phyloP scores from a whole-genome alignment of 2,329 filamentous ascomycete genomes.

The Ceratocystis lukuohia region DNA sequence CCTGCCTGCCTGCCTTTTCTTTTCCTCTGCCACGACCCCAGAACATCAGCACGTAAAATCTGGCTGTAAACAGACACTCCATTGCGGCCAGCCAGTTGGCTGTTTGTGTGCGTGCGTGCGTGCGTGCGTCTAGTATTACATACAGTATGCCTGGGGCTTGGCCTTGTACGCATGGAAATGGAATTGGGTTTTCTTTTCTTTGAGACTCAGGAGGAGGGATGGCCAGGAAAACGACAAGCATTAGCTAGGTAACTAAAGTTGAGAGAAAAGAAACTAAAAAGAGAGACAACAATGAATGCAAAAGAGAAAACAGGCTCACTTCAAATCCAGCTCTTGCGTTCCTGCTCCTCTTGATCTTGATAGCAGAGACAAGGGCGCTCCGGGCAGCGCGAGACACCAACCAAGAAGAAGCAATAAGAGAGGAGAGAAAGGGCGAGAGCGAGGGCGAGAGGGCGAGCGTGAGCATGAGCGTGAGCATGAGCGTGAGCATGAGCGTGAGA shows the following conservation, averaged over 20 bases:
- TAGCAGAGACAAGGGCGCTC: neutral
- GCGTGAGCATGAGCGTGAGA: neutral
- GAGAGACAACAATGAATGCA: neutral
- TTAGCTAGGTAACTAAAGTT: neutral
- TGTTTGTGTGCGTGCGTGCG: neutral
- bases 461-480: too few relatives aligned
- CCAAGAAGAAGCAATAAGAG: neutral
- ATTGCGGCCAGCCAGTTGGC: too few relatives aligned
- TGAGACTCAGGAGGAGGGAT: neutral
- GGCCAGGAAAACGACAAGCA: neutral
- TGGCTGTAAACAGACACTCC: neutral
- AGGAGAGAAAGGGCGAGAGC: neutral
- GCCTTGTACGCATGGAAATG: too few relatives aligned
- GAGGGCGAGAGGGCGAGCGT: too few relatives aligned
- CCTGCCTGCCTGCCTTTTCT: neutral
- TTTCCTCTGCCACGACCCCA: neutral
- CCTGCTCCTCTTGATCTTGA: too few relatives aligned
- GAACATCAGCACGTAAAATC: neutral
- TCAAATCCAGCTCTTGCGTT: neutral
- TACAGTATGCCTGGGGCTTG: neutral
- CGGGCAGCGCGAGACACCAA: conserved; percentile 4
- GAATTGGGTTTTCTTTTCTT: neutral
- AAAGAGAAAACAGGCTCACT: neutral
- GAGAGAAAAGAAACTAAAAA: neutral
- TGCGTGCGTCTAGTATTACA: neutral